Conservation (phyloP, 2,329 filamentous ascomycete genomes). For the Tricladium varicosporioides region DNA sequence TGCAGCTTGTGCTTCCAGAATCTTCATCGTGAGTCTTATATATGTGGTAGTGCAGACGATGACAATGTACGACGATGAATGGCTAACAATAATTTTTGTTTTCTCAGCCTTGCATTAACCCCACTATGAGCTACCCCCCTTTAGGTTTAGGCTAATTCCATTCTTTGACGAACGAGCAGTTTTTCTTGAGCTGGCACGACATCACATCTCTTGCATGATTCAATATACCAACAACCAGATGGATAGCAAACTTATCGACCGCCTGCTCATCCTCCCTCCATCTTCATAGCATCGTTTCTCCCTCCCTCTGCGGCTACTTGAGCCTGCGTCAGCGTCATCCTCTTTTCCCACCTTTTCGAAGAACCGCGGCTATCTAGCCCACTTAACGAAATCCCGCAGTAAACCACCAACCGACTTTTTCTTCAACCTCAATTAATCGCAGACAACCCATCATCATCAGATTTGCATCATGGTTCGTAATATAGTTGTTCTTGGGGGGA, state of each 20-base stretch:
- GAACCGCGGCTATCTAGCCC: constrained; percentile 21
- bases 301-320: background rate
- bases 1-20: constrained; percentile 68
- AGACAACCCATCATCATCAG: background rate
- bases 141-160: background rate
- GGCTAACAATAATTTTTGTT: constrained; percentile 5
- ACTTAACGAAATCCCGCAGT: constrained; percentile 26
- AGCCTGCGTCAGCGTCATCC: background rate
- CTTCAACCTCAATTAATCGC: constrained; percentile 7
- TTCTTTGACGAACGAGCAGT: background rate
- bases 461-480: constrained; percentile 77
- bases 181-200: background rate
- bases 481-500: constrained; percentile 89
- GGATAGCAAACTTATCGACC: constrained; percentile 19
- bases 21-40: constrained; percentile 50
- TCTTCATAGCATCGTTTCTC: constrained; percentile 15
- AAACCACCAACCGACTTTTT: constrained; percentile 12
- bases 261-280: constrained; percentile 8
- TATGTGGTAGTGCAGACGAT: constrained; percentile 1
- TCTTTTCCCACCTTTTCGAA: background rate
- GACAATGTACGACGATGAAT: background rate
- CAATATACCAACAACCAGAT: constrained; percentile 15
- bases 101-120: background rate
- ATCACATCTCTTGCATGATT: background rate
- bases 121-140: background rate